Evolutionary conservation across 768 basidiomycete species (phyloP).

Genomic region (Roridomyces roridus): DNA sequence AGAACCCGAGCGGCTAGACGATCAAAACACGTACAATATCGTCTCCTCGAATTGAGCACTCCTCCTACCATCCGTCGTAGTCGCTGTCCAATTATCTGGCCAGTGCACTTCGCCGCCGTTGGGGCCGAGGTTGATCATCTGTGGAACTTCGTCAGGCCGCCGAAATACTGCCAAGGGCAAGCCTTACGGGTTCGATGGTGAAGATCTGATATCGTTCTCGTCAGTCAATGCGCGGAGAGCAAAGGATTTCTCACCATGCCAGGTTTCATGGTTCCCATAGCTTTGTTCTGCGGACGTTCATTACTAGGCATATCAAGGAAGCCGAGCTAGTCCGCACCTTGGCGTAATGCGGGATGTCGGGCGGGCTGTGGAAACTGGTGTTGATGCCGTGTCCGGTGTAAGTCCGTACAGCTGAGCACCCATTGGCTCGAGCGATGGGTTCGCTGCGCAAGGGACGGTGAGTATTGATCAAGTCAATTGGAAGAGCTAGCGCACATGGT

Average conservation of each 20-base stretch:
- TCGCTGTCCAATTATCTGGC: constrained; percentile 97
- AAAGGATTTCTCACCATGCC: constrained; percentile 73
- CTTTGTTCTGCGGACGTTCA: constrained; percentile 62
- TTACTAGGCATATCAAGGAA: background rate
- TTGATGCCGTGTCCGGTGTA: constrained; percentile 95
- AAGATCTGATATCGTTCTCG: constrained; percentile 49
- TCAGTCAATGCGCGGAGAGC: constrained; percentile 1
- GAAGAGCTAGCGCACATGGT: constrained; percentile 65
- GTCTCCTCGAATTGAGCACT: constrained; percentile 99
- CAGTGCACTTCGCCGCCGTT: constrained; percentile 82
- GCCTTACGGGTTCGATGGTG: constrained; percentile 78
- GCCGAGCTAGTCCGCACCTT: constrained; percentile 42
- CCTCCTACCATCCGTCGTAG: constrained; percentile 86
- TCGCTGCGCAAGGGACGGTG: constrained; percentile 55
- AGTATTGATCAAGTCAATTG: background rate
- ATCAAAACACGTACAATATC: constrained; percentile 68
- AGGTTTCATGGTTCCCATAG: constrained; percentile 89
- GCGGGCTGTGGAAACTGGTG: constrained; percentile 81
- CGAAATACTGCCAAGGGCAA: background rate
- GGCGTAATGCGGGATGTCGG: constrained; percentile 94
- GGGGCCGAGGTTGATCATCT: constrained; percentile 95
- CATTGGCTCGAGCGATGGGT: constrained; percentile 80
- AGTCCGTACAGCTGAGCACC: constrained; percentile 87
- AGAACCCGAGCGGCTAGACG: background rate
- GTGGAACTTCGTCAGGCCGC: constrained; percentile 6